Percentiles rank a stretch among this genome's conserved stretches.
phyloP scores from a whole-genome alignment of 2,329 filamentous ascomycete genomes.

The Thelonectria rubi region DNA sequence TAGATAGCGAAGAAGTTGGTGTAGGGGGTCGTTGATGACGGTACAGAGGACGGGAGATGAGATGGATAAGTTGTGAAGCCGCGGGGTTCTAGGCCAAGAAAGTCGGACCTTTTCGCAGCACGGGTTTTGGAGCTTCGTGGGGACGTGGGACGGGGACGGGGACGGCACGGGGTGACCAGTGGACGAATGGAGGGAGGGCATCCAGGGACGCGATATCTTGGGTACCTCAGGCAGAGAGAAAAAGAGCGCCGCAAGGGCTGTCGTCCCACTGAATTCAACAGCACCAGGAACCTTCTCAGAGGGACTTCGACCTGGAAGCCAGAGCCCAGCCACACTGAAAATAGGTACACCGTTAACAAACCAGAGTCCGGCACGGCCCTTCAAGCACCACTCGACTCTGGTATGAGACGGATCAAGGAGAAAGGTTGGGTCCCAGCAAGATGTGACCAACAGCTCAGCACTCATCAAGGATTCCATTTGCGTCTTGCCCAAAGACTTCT shows the following conservation, averaged over 20 bases:
- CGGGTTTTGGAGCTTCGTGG: slow-evolving; percentile 41
- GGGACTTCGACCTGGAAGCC: too few species aligned
- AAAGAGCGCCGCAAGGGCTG: not conserved
- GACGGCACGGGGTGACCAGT: slow-evolving; percentile 2
- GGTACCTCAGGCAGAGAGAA: slow-evolving; percentile 23
- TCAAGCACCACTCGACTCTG: not conserved
- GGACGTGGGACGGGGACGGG: slow-evolving; percentile 27
- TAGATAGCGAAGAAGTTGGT: slow-evolving; percentile 32
- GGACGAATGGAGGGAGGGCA: slow-evolving; percentile 21
- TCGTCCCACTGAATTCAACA: not conserved
- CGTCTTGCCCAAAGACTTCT: too few species aligned
- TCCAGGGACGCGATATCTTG: not conserved
- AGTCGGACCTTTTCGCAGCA: slow-evolving; percentile 43
- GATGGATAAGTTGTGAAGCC: slow-evolving; percentile 43
- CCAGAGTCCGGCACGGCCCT: slow-evolving; percentile 1
- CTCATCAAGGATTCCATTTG: too few species aligned
- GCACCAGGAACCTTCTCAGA: not conserved
- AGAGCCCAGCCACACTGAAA: slow-evolving; percentile 12
- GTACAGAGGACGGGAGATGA: slow-evolving; percentile 41
- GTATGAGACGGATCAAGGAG: too few species aligned
- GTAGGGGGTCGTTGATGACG: slow-evolving; percentile 39
- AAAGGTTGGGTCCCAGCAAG: too few species aligned
- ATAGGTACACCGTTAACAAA: not conserved
- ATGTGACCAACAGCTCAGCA: too few species aligned
- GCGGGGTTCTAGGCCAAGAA: slow-evolving; percentile 43